These are phyloP conservation scores for Elaeis guineensis DNA, from an alignment of 176 grass and related monocot species.

Conservation along the genomic window DNA sequence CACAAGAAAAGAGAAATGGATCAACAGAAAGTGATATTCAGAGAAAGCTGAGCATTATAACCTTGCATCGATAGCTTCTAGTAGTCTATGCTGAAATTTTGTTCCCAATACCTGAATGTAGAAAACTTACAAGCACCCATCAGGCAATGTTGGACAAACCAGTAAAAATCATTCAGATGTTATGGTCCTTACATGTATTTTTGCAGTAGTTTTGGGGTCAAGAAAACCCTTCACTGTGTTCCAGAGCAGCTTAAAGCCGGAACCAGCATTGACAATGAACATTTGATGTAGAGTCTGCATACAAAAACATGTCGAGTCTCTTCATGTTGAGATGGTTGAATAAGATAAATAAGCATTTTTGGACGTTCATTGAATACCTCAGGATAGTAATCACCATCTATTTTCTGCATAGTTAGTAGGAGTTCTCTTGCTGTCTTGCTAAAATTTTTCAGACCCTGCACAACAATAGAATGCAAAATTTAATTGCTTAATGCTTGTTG, in stretches of 20 bases:
- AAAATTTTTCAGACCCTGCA: slow-evolving; percentile 84
- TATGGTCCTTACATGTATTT: slow-evolving; percentile 59
- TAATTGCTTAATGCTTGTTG: background rate
- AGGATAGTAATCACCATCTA: slow-evolving; percentile 88
- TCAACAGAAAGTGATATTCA: slow-evolving; percentile 8
- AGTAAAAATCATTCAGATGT: too few relatives aligned
- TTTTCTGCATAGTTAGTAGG: slow-evolving; percentile 79
- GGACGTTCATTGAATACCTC: slow-evolving; percentile 36
- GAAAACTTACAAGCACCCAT: too few relatives aligned
- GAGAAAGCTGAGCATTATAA: slow-evolving; percentile 3
- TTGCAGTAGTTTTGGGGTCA: slow-evolving; percentile 81
- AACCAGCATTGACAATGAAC: slow-evolving; percentile 91
- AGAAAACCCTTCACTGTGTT: slow-evolving; percentile 95
- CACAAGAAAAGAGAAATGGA: background rate
- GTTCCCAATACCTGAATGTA: slow-evolving; percentile 70
- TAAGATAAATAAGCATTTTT: too few relatives aligned
- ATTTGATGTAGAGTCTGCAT: slow-evolving; percentile 86
- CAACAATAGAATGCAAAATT: background rate
- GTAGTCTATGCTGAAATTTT: slow-evolving; percentile 76
- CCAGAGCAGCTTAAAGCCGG: slow-evolving; percentile 92
- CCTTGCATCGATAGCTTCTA: slow-evolving; percentile 87
- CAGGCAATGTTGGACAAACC: too few relatives aligned
- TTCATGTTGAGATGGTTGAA: too few relatives aligned
- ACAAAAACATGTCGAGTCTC: slow-evolving; percentile 12
- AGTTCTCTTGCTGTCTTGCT: slow-evolving; percentile 86